phyloP scores from a whole-genome alignment of 192 early-diverging fungal genomes.

The Geranomyces variabilis region DNA sequence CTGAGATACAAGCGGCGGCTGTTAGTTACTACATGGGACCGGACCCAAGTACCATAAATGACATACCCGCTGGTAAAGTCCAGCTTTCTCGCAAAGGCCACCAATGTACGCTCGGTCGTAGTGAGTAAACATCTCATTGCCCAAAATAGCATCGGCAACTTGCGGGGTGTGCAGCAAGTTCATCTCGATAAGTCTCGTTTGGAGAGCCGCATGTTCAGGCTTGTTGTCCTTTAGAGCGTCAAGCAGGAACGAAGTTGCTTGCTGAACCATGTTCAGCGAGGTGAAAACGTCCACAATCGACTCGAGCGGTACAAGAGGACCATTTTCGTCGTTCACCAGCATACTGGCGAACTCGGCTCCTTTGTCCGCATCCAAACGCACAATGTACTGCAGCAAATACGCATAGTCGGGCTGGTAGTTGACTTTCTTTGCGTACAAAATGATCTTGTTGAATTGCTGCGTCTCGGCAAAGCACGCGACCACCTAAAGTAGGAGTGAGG shows the following conservation, averaged over 20 bases:
- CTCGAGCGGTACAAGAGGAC: constrained; percentile 83
- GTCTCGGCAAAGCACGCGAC: constrained; percentile 96
- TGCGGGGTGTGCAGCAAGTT: constrained; percentile 96
- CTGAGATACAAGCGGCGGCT: constrained; percentile 38
- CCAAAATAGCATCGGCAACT: constrained; percentile 97
- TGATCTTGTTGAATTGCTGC: constrained; percentile 94
- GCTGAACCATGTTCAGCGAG: constrained; percentile 91
- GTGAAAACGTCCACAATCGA: constrained; percentile 92
- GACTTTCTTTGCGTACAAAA: constrained; percentile 93
- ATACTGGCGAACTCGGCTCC: constrained; percentile 90
- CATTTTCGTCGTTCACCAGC: constrained; percentile 80
- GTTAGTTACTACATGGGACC: not conserved
- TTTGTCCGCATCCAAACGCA: constrained; percentile 90
- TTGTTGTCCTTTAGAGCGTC: constrained; percentile 94
- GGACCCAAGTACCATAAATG: not conserved
- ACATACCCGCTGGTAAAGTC: constrained; percentile 84
- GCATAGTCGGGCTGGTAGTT: constrained; percentile 92
- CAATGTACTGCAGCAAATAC: constrained; percentile 85
- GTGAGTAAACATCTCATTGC: constrained; percentile 93
- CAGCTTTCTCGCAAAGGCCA: constrained; percentile 95
- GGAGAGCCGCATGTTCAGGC: constrained; percentile 87
- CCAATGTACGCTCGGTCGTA: constrained; percentile 94
- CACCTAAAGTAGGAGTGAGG: too few relatives aligned
- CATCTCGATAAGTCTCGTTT: constrained; percentile 96
- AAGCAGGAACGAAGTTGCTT: constrained; percentile 94